Base-by-base conservation (phyloP, 106 monocot species). In the Agapanthus africanus region DNA sequence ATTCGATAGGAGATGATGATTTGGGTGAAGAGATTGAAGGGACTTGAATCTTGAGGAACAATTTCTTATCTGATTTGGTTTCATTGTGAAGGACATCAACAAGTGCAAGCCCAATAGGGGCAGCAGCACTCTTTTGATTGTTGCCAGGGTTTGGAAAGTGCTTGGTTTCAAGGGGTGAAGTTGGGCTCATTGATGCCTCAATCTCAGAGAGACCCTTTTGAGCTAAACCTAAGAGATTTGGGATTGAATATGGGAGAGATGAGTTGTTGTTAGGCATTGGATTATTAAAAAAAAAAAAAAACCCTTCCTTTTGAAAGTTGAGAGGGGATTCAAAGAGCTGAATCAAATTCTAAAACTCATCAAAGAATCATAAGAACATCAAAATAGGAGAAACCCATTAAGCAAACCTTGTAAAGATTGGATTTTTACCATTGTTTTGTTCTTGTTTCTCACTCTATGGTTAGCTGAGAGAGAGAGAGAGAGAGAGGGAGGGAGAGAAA, bases 1-100 rank as follows among this genome's bases (percentile, higher is more conserved):
- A 90, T n/a, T 90, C 86, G 60, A 86, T 81, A 0, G 78, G 76
- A n/a, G n/a, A n/a, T n/a, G n/a, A n/a, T n/a, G 79, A 78, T 14
- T 25, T 49, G 2, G 77, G 61, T 16, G 76, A 39, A 65, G 8
- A 54, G 23, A 60, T 0, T 1, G 66, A 36, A 11, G 85, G 83
- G 35, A 81, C 68, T 39, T 86, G 80, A 62, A 83, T 71, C 73
- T 77, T 78, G 37, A 90, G 32, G 26, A 86, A 76, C 77, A 71
- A 71, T 22, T 78, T 54, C 19, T 28, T 70, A 3, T 54, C 40
- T 19, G 18, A n/a, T 26, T 52, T 57, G 33, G 40, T 63, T 16
- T 79, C 49, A 8, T 65, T 59, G 36, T 15, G 40, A 13, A 90
- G 78, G 28, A 73, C 69, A 47, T 77, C 90, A 27, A 77, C 76